Evolutionary conservation across 495 filamentous ascomycete genomes (phyloP).

Genomic region (Lophium mytilinum): DNA sequence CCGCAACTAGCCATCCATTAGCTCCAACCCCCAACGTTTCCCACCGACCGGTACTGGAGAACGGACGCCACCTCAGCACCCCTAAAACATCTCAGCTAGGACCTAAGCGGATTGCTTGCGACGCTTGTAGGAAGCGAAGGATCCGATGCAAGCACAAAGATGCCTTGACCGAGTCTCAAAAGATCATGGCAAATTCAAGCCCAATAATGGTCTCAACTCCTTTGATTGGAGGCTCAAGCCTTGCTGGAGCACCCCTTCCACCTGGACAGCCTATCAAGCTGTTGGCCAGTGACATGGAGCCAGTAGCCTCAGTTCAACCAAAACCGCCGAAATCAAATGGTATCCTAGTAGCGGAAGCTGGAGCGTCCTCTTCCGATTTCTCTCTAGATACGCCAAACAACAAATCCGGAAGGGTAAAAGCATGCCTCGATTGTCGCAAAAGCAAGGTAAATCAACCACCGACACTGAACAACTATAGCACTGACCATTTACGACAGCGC

Average conservation of each 20-base stretch:
- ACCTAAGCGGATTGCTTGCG: slow-evolving; percentile 39
- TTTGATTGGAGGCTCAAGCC: neutral
- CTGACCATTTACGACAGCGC: slow-evolving; percentile 40
- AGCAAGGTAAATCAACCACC: slow-evolving; percentile 48
- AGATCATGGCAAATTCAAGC: too few species aligned
- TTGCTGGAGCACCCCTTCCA: neutral
- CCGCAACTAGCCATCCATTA: neutral
- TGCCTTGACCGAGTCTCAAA: neutral
- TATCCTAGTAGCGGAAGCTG: slow-evolving; percentile 6
- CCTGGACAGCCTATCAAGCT: neutral
- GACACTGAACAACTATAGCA: neutral
- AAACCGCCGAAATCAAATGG: slow-evolving; percentile 12
- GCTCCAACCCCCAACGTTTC: slow-evolving; percentile 8
- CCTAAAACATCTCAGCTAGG: slow-evolving; percentile 40
- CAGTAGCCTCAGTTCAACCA: neutral
- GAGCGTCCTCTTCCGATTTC: slow-evolving; percentile 15
- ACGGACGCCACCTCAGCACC: slow-evolving; percentile 26
- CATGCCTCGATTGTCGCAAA: slow-evolving; percentile 58
- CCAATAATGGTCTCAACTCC: too few species aligned
- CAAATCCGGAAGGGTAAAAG: slow-evolving; percentile 47
- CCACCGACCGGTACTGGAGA: slow-evolving; percentile 5
- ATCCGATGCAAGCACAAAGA: slow-evolving; percentile 42
- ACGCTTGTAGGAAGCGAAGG: slow-evolving; percentile 37
- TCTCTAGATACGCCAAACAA: slow-evolving; percentile 6
- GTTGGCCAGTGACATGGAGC: neutral